A percentile compares a stretch with the other conserved stretches of the same genome.
These are phyloP conservation scores for Rutidosis leptorrhynchoides DNA, from an alignment of 129 eudicot genomes.

Conservation along the genomic window DNA sequence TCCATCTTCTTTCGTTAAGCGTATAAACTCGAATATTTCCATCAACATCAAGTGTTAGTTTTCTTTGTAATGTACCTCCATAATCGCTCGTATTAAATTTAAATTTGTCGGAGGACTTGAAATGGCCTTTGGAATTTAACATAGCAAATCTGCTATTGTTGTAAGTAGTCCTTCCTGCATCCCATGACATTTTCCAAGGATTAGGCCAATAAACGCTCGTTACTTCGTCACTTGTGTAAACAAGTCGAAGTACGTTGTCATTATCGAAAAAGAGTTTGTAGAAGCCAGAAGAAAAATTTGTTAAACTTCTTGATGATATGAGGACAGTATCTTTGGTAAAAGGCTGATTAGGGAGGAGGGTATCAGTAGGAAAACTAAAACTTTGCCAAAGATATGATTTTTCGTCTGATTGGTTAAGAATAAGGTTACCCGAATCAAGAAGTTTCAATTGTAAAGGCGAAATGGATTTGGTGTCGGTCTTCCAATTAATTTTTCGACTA, in stretches of 20 bases:
- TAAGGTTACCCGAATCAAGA: neutral
- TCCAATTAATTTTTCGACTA: neutral
- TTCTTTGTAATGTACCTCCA: neutral
- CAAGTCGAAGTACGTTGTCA: neutral
- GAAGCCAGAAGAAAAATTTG: neutral
- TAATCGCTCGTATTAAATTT: neutral
- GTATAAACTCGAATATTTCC: slow-evolving; percentile 7
- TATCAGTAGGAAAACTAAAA: neutral
- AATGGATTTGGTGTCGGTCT: neutral
- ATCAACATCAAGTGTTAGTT: slow-evolving; percentile 9
- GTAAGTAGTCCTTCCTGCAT: neutral
- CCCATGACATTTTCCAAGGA: neutral
- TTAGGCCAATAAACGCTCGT: neutral
- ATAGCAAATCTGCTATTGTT: neutral
- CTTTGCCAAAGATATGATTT: neutral
- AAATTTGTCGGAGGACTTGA: neutral
- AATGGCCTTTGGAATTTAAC: neutral
- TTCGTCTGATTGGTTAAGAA: neutral
- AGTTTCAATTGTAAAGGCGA: neutral
- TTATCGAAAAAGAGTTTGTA: neutral
- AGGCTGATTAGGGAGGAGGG: neutral
- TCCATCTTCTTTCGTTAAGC: neutral
- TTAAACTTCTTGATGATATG: neutral
- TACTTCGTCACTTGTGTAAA: neutral
- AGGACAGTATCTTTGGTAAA: neutral